Conservation (phyloP, 2,329 filamentous ascomycete species). For the Alternaria metachromatica region DNA sequence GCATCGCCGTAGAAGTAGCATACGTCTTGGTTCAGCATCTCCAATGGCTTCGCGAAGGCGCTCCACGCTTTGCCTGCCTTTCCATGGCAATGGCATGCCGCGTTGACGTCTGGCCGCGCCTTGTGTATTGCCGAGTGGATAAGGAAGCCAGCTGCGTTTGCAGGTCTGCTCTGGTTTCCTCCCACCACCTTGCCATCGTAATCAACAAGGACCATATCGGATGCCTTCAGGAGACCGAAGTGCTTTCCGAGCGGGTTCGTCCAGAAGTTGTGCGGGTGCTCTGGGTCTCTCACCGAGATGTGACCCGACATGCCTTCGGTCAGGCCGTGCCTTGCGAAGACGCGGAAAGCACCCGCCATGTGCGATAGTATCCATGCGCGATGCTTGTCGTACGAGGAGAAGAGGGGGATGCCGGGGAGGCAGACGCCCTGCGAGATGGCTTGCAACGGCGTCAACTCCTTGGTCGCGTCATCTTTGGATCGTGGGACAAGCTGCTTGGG, state of each 20-base stretch:
- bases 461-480: slow-evolving; percentile 27
- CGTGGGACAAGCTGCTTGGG: slow-evolving; percentile 28
- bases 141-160: slow-evolving; percentile 72
- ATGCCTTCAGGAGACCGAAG: slow-evolving; percentile 69
- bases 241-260: slow-evolving; percentile 71
- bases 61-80: slow-evolving; percentile 71
- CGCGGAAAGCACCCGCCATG: slow-evolving; percentile 71
- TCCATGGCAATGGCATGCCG: slow-evolving; percentile 74
- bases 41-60: slow-evolving; percentile 67
- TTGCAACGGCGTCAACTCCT: slow-evolving; percentile 45
- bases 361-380: slow-evolving; percentile 70
- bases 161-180: slow-evolving; percentile 65
- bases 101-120: slow-evolving; percentile 68
- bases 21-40: slow-evolving; percentile 75
- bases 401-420: slow-evolving; percentile 63
- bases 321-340: slow-evolving; percentile 70
- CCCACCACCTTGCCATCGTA: slow-evolving; percentile 68
- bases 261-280: slow-evolving; percentile 69
- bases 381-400: slow-evolving; percentile 61
- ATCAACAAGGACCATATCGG: slow-evolving; percentile 72
- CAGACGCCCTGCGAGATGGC: slow-evolving; percentile 56
- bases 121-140: slow-evolving; percentile 75
- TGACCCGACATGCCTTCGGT: slow-evolving; percentile 71
- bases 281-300: slow-evolving; percentile 71
- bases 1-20: slow-evolving; percentile 68